Conservation (phyloP, 2,329 filamentous ascomycete genomes). For the Decorospora gaudefroyi region DNA sequence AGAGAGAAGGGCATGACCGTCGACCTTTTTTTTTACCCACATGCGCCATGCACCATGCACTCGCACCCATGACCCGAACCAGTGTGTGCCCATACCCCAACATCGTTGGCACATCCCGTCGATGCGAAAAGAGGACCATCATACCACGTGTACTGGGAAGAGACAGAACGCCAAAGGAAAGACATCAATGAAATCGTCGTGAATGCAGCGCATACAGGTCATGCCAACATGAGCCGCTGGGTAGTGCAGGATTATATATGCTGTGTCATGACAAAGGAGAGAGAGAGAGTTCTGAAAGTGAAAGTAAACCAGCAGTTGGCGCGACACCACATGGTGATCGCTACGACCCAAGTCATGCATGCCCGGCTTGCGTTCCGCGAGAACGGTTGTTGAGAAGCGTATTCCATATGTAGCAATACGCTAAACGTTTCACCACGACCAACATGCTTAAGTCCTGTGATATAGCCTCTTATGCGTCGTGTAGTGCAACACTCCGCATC, state of each 20-base stretch:
- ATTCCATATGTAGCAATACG: constrained; percentile 29
- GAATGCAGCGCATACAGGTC: constrained; percentile 34
- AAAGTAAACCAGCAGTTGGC: constrained; percentile 9
- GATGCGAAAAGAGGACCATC: constrained; percentile 19
- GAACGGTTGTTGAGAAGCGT: constrained; percentile 12
- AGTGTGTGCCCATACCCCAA: constrained; percentile 22
- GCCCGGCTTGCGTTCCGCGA: constrained; percentile 8
- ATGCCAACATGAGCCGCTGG: constrained; percentile 26
- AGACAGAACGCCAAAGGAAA: constrained; percentile 3
- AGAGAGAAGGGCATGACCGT: constrained; percentile 35
- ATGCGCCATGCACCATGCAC: constrained; percentile 43
- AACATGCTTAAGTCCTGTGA: constrained; percentile 14
- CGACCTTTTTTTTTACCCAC: constrained; percentile 33
- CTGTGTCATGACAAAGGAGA: constrained; percentile 21
- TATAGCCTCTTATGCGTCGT: constrained; percentile 24
- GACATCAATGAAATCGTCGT: constrained; percentile 24
- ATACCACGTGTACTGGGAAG: constrained; percentile 1
- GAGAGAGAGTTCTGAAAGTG: constrained; percentile 3
- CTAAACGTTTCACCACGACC: constrained; percentile 25
- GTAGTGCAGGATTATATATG: constrained; percentile 37
- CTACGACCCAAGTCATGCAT: constrained; percentile 2
- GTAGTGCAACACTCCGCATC: constrained; percentile 16
- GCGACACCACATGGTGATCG: constrained; percentile 1
- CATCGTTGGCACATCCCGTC: constrained; percentile 28
- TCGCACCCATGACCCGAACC: constrained; percentile 22